A percentile compares a stretch with the other conserved stretches of the same genome.
These are phyloP conservation scores for Aspergillus tanneri DNA, from an alignment of 2,329 filamentous ascomycete genomes.

Conservation along the genomic window DNA sequence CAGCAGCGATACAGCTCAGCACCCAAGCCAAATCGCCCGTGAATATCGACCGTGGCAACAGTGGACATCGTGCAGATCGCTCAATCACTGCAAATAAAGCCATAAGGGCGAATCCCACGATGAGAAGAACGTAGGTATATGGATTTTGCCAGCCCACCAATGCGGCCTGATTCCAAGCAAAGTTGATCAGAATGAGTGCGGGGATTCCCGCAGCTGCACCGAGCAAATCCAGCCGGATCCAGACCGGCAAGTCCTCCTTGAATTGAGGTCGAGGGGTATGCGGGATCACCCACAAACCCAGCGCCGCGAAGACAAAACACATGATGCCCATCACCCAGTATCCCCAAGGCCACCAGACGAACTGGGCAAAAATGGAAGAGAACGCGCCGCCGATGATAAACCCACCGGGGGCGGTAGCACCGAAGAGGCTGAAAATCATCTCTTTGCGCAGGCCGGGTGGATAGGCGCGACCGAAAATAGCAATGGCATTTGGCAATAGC, in stretches of 20 bases:
- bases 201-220: constrained; percentile 52
- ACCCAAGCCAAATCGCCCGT: constrained; percentile 55
- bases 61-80: constrained; percentile 48
- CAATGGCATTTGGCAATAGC: constrained; percentile 63
- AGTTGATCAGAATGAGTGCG: constrained; percentile 62
- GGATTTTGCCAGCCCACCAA: constrained; percentile 58
- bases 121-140: constrained; percentile 56
- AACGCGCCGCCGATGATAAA: constrained; percentile 45
- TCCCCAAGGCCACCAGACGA: constrained; percentile 54
- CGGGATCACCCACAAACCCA: constrained; percentile 36
- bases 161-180: constrained; percentile 65
- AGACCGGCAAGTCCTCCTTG: constrained; percentile 14
- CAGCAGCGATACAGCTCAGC: constrained; percentile 53
- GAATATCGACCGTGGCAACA: constrained; percentile 56
- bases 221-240: constrained; percentile 38
- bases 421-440: constrained; percentile 59
- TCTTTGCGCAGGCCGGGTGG: constrained; percentile 57
- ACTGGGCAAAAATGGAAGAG: constrained; percentile 39
- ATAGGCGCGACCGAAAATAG: constrained; percentile 60
- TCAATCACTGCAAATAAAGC: constrained; percentile 57
- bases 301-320: constrained; percentile 37
- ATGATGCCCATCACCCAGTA: constrained; percentile 45
- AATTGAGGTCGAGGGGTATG: constrained; percentile 11
- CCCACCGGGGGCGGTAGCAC: constrained; percentile 49
- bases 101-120: constrained; percentile 57